Evolutionary conservation across 495 filamentous ascomycete genomes (phyloP).

Genomic region (Cercophora sp.): DNA sequence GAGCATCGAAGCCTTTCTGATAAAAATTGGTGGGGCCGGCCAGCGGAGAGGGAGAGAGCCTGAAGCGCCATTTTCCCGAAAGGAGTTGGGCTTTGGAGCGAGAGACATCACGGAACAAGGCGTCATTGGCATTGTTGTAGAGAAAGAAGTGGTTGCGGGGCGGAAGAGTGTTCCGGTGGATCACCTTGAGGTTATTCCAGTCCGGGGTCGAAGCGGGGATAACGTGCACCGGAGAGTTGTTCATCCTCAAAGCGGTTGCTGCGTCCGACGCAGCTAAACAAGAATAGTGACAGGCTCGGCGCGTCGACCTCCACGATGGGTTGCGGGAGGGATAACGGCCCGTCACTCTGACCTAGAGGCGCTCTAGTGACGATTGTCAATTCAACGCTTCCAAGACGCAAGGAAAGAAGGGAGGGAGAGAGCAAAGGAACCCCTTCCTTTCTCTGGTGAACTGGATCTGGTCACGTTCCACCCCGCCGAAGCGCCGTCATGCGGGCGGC

Average conservation of each 20-base stretch:
- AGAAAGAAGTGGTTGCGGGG: conserved; percentile 59
- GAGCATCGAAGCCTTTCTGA: conserved; percentile 22
- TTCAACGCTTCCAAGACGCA: too few relatives aligned
- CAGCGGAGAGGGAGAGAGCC: conserved; percentile 49
- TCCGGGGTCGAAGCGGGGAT: conserved; percentile 38
- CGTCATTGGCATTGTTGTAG: conserved; percentile 35
- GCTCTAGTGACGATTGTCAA: too few relatives aligned
- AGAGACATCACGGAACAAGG: conserved; percentile 27
- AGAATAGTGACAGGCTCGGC: too few relatives aligned
- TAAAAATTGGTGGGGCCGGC: conserved; percentile 42
- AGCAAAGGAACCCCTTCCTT: too few relatives aligned
- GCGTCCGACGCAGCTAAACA: too few relatives aligned
- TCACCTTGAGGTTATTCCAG: conserved; percentile 57
- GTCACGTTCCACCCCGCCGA: too few relatives aligned
- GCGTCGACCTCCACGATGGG: too few relatives aligned
- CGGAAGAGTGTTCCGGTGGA: conserved; percentile 60
- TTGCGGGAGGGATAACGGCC: too few relatives aligned
- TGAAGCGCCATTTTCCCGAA: conserved; percentile 57
- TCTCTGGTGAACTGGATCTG: too few relatives aligned
- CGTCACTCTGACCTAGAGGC: too few relatives aligned
- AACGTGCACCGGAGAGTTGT: conserved; percentile 4
- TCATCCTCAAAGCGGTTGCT: neutral
- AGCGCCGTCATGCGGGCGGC: too few relatives aligned
- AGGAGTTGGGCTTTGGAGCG: conserved; percentile 41
- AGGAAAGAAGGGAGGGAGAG: too few relatives aligned